phyloP scores from a whole-genome alignment of 2,329 filamentous ascomycete genomes.

The Colletotrichum tanaceti region DNA sequence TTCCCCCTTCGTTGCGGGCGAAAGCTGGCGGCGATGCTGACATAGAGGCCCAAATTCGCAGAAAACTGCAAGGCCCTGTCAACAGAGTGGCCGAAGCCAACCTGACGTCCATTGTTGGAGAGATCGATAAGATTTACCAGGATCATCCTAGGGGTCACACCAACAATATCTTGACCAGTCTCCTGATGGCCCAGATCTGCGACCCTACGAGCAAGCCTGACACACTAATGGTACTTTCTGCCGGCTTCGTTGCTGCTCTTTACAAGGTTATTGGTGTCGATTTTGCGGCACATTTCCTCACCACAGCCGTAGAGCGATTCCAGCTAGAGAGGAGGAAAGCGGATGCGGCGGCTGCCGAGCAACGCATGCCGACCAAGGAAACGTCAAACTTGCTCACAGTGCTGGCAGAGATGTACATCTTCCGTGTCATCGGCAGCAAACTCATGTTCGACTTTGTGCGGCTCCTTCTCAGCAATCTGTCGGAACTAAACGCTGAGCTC shows the following conservation, averaged over 20 bases:
- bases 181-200: slow-evolving; percentile 82
- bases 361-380: slow-evolving; percentile 62
- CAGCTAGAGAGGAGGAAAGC: slow-evolving; percentile 69
- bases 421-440: slow-evolving; percentile 84
- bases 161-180: slow-evolving; percentile 80
- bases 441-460: slow-evolving; percentile 93
- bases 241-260: slow-evolving; percentile 87
- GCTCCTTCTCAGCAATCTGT: slow-evolving; percentile 78
- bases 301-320: slow-evolving; percentile 81
- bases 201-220: slow-evolving; percentile 84
- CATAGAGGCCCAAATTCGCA: slow-evolving; percentile 74
- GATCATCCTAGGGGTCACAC: slow-evolving; percentile 89
- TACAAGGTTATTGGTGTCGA: slow-evolving; percentile 90
- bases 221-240: slow-evolving; percentile 89
- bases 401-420: slow-evolving; percentile 89
- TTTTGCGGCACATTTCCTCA: slow-evolving; percentile 88
- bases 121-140: slow-evolving; percentile 86
- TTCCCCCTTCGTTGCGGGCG: slow-evolving; percentile 85
- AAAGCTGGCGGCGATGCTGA: slow-evolving; percentile 73
- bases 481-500: slow-evolving; percentile 88
- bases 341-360: slow-evolving; percentile 48
- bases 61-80: slow-evolving; percentile 87
- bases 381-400: slow-evolving; percentile 83
- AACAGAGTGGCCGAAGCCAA: slow-evolving; percentile 95
- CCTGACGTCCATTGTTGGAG: slow-evolving; percentile 82